A percentile compares a stretch with the other conserved stretches of the same genome.
Evolutionary conservation across 257 asterid species (phyloP).

Genomic region (Voacanga thouarsii): DNA sequence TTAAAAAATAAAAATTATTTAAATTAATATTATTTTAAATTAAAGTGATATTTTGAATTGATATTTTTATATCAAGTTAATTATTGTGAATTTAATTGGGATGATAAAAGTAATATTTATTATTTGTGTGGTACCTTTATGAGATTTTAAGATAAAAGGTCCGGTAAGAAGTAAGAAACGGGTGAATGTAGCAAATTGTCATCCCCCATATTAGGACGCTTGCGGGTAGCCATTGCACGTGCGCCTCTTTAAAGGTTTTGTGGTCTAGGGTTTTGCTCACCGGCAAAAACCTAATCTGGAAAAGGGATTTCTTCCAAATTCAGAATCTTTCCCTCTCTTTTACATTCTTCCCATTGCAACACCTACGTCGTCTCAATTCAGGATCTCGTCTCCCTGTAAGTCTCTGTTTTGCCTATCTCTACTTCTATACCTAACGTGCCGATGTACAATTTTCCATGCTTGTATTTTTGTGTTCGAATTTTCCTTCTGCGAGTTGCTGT

Average conservation of each 20-base stretch:
- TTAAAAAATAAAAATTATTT: too few relatives aligned
- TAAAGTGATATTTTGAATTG: too few relatives aligned
- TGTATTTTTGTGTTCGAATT: not conserved
- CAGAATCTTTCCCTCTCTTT: not conserved
- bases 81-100: too few relatives aligned
- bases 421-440: not conserved
- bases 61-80: too few relatives aligned
- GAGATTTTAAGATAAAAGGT: too few relatives aligned
- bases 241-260: conserved; percentile 10
- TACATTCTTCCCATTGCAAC: not conserved
- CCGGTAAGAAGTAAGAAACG: too few relatives aligned
- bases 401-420: not conserved
- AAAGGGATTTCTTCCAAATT: too few relatives aligned
- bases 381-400: not conserved
- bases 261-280: conserved; percentile 11
- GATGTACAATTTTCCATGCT: not conserved
- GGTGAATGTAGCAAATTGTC: too few relatives aligned
- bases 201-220: too few relatives aligned
- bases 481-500: not conserved
- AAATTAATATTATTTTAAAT: too few relatives aligned
- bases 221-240: not conserved
- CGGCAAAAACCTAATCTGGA: not conserved
- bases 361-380: not conserved
- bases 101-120: too few relatives aligned
- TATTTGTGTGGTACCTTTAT: too few relatives aligned